Evolutionary conservation across 2,329 filamentous ascomycete species (phyloP).

Genomic region (Sclerotinia spermophila): DNA sequence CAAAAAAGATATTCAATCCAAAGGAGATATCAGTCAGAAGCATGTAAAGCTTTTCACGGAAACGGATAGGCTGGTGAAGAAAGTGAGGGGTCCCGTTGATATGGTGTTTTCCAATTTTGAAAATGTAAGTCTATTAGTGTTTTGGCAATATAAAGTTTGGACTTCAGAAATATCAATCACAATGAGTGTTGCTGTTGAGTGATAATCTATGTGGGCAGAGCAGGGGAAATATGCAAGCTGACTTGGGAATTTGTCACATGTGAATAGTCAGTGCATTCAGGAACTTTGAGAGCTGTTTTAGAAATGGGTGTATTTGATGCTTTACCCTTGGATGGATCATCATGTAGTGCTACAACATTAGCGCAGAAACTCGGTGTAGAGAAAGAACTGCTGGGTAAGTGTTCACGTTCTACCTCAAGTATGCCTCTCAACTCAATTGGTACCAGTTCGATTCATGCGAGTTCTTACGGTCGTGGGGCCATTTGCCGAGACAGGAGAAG

Average conservation of each 20-base stretch:
- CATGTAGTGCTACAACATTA: slow-evolving; percentile 23
- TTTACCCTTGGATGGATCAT: slow-evolving; percentile 26
- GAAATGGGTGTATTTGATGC: slow-evolving; percentile 32
- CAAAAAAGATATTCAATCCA: neutral
- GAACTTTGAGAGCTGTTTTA: slow-evolving; percentile 24
- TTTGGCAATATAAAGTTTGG: neutral
- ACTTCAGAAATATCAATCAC: neutral
- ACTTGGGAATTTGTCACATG: neutral
- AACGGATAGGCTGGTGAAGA: slow-evolving; percentile 3
- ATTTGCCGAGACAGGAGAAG: slow-evolving; percentile 26
- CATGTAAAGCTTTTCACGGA: slow-evolving; percentile 14
- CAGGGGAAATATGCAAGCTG: slow-evolving; percentile 2
- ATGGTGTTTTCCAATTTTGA: slow-evolving; percentile 17
- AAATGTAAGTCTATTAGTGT: slow-evolving; percentile 4
- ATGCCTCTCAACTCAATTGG: neutral
- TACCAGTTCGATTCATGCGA: slow-evolving; percentile 31
- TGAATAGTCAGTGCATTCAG: slow-evolving; percentile 16
- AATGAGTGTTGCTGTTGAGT: neutral
- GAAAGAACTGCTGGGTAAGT: slow-evolving; percentile 28
- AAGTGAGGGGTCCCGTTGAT: slow-evolving; percentile 11
- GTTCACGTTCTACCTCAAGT: neutral
- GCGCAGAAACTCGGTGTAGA: slow-evolving; percentile 28
- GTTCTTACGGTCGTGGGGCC: slow-evolving; percentile 20
- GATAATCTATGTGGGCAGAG: neutral
- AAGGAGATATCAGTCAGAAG: slow-evolving; percentile 3